These are phyloP conservation scores for Pseudogymnoascus sp. DNA, from an alignment of 2,329 filamentous ascomycete species.

Conservation along the genomic window DNA sequence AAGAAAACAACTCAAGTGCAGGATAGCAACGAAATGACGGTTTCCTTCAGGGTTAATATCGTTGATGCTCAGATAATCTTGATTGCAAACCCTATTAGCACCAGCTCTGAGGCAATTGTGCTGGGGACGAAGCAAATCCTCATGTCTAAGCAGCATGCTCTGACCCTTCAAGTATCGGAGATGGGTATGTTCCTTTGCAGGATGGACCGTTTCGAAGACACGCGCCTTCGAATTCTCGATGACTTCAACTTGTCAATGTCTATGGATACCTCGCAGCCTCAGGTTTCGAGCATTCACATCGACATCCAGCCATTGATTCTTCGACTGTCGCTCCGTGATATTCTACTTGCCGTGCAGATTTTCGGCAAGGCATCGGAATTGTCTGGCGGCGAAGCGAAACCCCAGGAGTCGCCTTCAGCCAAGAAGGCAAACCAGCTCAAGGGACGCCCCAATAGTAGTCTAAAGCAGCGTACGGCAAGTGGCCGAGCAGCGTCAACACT, in stretches of 20 bases:
- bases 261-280: slow-evolving; percentile 62
- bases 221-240: slow-evolving; percentile 83
- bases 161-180: slow-evolving; percentile 88
- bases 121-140: slow-evolving; percentile 89
- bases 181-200: slow-evolving; percentile 97
- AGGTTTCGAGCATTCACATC: slow-evolving; percentile 71
- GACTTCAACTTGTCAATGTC: slow-evolving; percentile 91
- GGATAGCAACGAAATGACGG: slow-evolving; percentile 45
- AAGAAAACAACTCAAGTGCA: background rate
- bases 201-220: slow-evolving; percentile 96
- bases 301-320: slow-evolving; percentile 89
- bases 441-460: slow-evolving; percentile 23
- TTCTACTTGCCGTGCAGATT: slow-evolving; percentile 88
- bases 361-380: slow-evolving; percentile 85
- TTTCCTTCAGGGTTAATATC: slow-evolving; percentile 87
- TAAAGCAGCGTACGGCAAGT: slow-evolving; percentile 52
- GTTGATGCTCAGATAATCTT: slow-evolving; percentile 95
- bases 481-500: slow-evolving; percentile 49
- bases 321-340: slow-evolving; percentile 85
- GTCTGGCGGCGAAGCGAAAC: slow-evolving; percentile 56
- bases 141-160: slow-evolving; percentile 85
- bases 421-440: slow-evolving; percentile 49
- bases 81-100: slow-evolving; percentile 86
- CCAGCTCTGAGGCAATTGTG: slow-evolving; percentile 92
- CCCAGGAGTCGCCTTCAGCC: slow-evolving; percentile 39